Conservation (phyloP, 176 grass and related monocot species). For the Elaeis guineensis region DNA sequence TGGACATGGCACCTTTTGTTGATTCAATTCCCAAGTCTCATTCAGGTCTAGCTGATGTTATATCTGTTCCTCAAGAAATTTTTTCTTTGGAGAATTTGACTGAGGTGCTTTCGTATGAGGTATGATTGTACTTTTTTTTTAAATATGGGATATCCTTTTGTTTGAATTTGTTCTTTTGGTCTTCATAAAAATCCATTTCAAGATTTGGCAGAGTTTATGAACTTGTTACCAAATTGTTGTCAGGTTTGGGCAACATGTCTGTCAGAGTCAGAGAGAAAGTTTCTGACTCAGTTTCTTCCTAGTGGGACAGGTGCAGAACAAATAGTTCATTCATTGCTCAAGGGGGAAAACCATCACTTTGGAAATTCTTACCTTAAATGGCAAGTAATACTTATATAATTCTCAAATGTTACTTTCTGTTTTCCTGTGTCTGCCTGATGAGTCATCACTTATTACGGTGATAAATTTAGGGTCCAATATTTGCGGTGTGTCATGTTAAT, state of each 20-base stretch:
- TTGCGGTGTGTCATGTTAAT: no score
- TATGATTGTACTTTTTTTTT: slow-evolving; percentile 12
- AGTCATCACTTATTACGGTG: no score
- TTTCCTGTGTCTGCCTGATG: no score
- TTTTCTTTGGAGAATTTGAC: slow-evolving; percentile 57
- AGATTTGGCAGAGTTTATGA: neutral
- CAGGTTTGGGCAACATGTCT: slow-evolving; percentile 63
- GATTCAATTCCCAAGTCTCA: slow-evolving; percentile 24
- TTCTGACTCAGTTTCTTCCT: slow-evolving; percentile 57
- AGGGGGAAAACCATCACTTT: slow-evolving; percentile 41
- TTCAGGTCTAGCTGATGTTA: slow-evolving; percentile 62
- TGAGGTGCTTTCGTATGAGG: slow-evolving; percentile 69
- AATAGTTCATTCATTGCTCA: slow-evolving; percentile 41
- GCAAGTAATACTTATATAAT: slow-evolving; percentile 36
- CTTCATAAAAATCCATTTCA: neutral
- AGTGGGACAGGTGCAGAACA: slow-evolving; percentile 38
- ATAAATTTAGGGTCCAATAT: no score
- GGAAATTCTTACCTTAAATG: slow-evolving; percentile 41
- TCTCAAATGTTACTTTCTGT: neutral
- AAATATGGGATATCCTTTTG: neutral
- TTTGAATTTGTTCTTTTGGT: neutral
- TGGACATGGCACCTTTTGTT: slow-evolving; percentile 58
- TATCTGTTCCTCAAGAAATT: slow-evolving; percentile 49
- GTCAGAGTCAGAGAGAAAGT: slow-evolving; percentile 49
- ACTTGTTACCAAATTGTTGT: slow-evolving; percentile 2